These are phyloP conservation scores for Capsicum rhomboideum DNA, from an alignment of 257 asterid species.

Conservation along the genomic window DNA sequence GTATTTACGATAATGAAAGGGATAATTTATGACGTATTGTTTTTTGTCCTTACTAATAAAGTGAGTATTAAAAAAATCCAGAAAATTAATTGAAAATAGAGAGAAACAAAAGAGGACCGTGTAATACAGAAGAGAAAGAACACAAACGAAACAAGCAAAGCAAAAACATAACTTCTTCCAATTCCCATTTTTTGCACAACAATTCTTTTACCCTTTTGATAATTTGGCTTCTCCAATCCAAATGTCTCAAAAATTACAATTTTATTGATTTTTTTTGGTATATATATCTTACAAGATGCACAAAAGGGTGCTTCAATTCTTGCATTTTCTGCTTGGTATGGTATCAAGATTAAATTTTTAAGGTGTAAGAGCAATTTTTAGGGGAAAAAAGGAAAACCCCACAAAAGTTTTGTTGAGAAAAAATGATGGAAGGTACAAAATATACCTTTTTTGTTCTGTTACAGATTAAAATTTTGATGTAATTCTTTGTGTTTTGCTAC, in stretches of 20 bases:
- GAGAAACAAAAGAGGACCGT: background rate
- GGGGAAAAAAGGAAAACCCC: background rate
- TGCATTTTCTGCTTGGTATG: background rate
- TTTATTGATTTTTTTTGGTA: background rate
- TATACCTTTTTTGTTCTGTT: background rate
- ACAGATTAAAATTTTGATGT: background rate
- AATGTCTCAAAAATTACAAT: background rate
- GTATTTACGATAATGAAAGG: no score
- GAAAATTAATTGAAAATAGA: background rate
- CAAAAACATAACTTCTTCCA: conserved; percentile 1
- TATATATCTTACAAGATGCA: background rate
- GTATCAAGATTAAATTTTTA: background rate
- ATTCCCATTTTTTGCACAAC: background rate
- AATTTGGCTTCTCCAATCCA: background rate
- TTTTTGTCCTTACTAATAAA: background rate
- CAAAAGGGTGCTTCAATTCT: background rate
- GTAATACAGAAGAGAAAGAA: conserved; percentile 2
- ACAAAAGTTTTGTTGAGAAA: background rate
- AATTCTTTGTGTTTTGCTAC: background rate
- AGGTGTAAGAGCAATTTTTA: background rate
- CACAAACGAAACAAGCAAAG: background rate
- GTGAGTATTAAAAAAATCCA: background rate
- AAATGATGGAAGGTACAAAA: background rate
- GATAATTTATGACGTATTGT: no score
- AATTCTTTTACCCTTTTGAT: background rate